phyloP scores from a whole-genome alignment of 2,329 filamentous ascomycete species.

The Dendrostoma leiphaemia region DNA sequence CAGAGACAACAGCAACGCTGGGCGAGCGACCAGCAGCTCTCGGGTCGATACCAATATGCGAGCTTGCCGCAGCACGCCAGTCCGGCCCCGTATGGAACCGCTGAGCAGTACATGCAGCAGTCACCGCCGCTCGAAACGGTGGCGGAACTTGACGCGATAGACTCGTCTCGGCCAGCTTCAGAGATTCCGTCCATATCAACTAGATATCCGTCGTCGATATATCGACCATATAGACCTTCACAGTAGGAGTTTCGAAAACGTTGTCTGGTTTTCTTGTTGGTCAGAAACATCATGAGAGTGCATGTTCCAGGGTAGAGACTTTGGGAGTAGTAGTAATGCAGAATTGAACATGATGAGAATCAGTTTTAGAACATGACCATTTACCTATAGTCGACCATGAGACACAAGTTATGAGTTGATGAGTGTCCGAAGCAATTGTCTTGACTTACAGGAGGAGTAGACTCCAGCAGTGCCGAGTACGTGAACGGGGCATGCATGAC shows the following conservation, averaged over 20 bases:
- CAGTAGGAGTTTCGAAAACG: not conserved
- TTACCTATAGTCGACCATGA: too few species aligned
- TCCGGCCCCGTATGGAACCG: not conserved
- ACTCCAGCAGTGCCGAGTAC: too few species aligned
- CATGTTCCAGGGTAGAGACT: too few species aligned
- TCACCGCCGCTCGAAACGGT: not conserved
- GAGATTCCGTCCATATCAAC: not conserved
- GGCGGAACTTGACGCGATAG: slow-evolving; percentile 13
- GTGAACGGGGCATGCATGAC: too few species aligned
- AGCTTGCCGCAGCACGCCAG: not conserved
- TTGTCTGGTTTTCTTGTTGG: not conserved
- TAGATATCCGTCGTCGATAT: not conserved
- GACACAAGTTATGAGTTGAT: too few species aligned
- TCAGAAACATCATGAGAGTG: too few species aligned
- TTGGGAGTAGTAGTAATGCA: too few species aligned
- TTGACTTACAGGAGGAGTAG: too few species aligned
- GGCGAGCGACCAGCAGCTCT: not conserved
- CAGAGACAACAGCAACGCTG: not conserved
- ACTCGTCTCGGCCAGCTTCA: not conserved
- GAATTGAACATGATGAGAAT: too few species aligned
- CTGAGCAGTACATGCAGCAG: too few species aligned
- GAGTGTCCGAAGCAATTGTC: too few species aligned
- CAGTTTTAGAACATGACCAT: too few species aligned
- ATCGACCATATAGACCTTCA: slow-evolving; percentile 9
- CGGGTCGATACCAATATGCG: not conserved